Evolutionary conservation across 441 rosid genomes (phyloP), one percentile per base, ranked within the genome.

Genomic region (Corymbia citriodora): DNA sequence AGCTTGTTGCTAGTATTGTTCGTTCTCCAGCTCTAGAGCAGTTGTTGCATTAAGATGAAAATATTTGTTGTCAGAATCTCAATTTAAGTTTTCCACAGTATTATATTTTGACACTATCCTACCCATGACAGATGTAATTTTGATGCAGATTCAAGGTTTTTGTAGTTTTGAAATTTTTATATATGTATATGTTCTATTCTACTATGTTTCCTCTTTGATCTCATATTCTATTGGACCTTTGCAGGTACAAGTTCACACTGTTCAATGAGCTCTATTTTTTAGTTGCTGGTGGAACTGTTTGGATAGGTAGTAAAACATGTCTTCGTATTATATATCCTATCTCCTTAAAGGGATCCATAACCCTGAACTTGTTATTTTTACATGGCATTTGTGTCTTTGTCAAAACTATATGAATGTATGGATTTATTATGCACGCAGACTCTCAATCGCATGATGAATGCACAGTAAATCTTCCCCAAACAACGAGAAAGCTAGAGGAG

Each of bases 211-310:
- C 85, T 45, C 85, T 79, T 45, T 45, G 52, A 79, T 79, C 85
- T 79, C 85, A 23, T 23, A 79, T 79, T 45, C 18, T 79, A 27
- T 23, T 45, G 85, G 85, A 79, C 85, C n/a, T 91, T 91, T 92
- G 92, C 94, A 97, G 99, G 99, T 97, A 98, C 93, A 96, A 96
- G 92, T 96, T 97, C 95, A 98, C 99, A 63, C 92, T 98, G 93
- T 98, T 98, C 91, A 98, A 98, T 89, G 99, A 98, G 94, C 99
- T 98, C 93, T 98, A 98, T 94, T 98, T 97, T 94, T 93, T 98
- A 95, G 99, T 96, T 74, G 97, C 99, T 90, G 99, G 99, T 88
- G 99, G 99, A 92, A 98, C 99, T 87, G 96, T 98, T 93, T 98
- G 99, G 99, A 98, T 96, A 85, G 99, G 99, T 97, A 94, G 85